Evolutionary conservation across 1,284 basidiomycete genomes (phyloP), one percentile per base, ranked within the genome.

Genomic region (Cronartium quercuum): DNA sequence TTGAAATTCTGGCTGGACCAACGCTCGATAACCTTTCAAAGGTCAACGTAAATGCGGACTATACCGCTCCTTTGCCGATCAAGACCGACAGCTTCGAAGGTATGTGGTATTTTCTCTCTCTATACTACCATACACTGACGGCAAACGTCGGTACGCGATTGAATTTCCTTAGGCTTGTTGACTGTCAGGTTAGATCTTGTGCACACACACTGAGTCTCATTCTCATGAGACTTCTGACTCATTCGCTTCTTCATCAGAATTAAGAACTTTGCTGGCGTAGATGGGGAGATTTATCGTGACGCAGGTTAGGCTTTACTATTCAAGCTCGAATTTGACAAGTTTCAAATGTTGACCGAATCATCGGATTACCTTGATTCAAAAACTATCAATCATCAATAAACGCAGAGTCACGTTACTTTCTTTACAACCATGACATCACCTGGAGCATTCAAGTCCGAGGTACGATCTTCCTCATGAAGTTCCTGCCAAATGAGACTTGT

Each of bases 391-490:
- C 29, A 29, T 29, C 29, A 29, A 29, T 29, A 29, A 29, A 29
- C 29, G 29, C 63, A 13, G 63, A 74, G 41, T 64, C 62, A 51
- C 38, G 58, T n/a, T 74, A 74, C 60, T 74, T 74, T 41, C 9
- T 57, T 58, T 12, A 65, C 44, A 57, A 62, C 41, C 38, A 29
- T 66, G 38, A 74, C 6, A 65, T 66, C 47, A 74, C 70, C 41
- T 74, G 70, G 34, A 74, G 70, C 37, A 74, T 74, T 42, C 70
- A 74, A 29, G 63, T 74, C 9, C 70, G 64, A 74, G 70, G 70
- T 66, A n/a, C 35, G 60, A n/a, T 13, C 1, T 34, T 35, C 12
- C 7, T 29, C 29, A 29, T 29, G 29, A 29, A 29, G 29, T 29
- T 29, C 29, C 2, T 29, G 29, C 29, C 29, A 29, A 29, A 29